Base-by-base conservation (phyloP, 1,284 basidiomycete genomes). In the Ganoderma leucocontextum region DNA sequence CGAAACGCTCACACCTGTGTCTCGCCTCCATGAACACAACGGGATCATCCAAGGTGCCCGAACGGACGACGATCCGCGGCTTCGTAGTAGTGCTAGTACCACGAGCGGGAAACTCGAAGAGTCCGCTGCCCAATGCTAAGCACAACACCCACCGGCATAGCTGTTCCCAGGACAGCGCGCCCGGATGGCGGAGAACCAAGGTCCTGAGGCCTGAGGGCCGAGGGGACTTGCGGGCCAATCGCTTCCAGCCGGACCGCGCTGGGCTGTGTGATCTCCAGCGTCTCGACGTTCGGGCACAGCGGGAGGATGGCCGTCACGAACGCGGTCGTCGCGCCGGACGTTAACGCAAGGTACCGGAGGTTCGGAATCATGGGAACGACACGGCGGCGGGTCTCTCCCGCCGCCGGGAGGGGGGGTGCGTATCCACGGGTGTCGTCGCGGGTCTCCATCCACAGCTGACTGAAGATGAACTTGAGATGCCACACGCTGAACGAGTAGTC, bases 221-320 rank as follows among this genome's bases (percentile, higher is more conserved):
- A 17, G 41, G 41, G 41, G 2, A 42, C 15, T 5, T 0, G 41
- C 41, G 15, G 29, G 29, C 29, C 15, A 6, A 52, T 72, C 75
- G 17, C 64, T 70, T 52, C 77, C 64, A 62, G 70, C 73, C 62
- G 64, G 44, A 12, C 57, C 13, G 41, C 6, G 15, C 41, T 5
- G 41, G 68, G 59, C 42, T 69, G 65, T 59, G 75, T 70, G 17
- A 76, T 68, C 65, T 77, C 75, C 12, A 80, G 47, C 33, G 65
- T 73, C 65, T 77, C 71, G 42, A 77, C 65, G 33, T 70, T 63
- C n/a, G 76, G 71, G 62, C 76, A 79, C 38, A 74, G 71, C 63
- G 69, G 58, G 15, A 77, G 68, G 49, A 79, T 72, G 53, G 77
- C 78, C 19, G 71, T 60, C 42, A 76, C 75, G 62, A 80, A 75